Percentiles rank a stretch among this genome's conserved stretches.
Conservation (phyloP, 495 filamentous ascomycete genomes). For the Niebla homalea region DNA sequence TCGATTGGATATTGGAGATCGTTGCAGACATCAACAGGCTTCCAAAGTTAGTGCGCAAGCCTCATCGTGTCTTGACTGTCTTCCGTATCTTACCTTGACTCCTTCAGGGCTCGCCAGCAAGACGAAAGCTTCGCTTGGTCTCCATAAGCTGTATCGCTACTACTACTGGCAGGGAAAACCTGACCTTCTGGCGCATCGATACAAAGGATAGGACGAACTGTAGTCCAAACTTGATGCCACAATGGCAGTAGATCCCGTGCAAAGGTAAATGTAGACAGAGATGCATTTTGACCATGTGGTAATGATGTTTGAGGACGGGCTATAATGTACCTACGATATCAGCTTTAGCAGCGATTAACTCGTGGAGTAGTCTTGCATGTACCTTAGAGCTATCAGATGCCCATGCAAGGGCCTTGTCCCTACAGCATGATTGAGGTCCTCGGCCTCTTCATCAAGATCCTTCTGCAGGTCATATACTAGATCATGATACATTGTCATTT, state of each 20-base stretch:
- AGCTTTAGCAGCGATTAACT: slow-evolving; percentile 7
- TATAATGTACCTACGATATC: slow-evolving; percentile 22
- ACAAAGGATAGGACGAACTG: slow-evolving; percentile 65
- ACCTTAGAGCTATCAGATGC: slow-evolving; percentile 34
- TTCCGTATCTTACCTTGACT: slow-evolving; percentile 53
- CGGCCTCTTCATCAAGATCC: slow-evolving; percentile 41
- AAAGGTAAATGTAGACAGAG: slow-evolving; percentile 13
- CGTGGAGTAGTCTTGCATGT: slow-evolving; percentile 25
- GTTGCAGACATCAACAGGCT: slow-evolving; percentile 9
- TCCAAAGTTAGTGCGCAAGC: not conserved
- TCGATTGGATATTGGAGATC: slow-evolving; percentile 21
- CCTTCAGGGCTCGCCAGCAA: slow-evolving; percentile 82
- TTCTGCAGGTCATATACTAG: slow-evolving; percentile 32
- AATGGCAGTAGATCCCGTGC: slow-evolving; percentile 43
- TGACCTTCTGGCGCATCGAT: slow-evolving; percentile 86
- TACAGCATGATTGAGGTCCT: slow-evolving; percentile 46
- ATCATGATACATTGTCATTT: not conserved
- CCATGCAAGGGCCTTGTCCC: slow-evolving; percentile 57
- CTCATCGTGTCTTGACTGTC: no score
- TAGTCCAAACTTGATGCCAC: slow-evolving; percentile 56
- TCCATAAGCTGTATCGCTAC: slow-evolving; percentile 52
- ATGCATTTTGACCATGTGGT: not conserved
- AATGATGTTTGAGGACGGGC: slow-evolving; percentile 9
- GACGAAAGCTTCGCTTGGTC: slow-evolving; percentile 83
- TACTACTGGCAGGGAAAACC: slow-evolving; percentile 40